Percentiles rank a stretch among this genome's conserved stretches.
Evolutionary conservation across 1,139 yeast genomes (phyloP).

Genomic region (Suhomyces yuchorum): DNA sequence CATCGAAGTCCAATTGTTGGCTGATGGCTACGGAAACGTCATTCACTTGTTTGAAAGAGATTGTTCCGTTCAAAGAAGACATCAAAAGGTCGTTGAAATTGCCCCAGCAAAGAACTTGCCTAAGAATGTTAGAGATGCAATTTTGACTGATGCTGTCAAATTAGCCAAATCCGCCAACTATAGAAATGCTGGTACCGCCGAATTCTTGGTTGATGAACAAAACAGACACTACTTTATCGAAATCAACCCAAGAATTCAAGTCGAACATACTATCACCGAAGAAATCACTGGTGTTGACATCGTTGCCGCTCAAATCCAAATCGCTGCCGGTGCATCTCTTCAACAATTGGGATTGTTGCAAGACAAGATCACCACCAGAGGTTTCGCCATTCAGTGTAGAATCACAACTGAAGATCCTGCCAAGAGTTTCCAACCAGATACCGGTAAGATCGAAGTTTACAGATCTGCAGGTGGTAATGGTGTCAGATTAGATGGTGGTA

Average conservation of each 20-base stretch:
- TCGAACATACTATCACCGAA: conserved; percentile 98
- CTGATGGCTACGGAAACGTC: conserved; percentile 92
- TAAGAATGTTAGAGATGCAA: conserved; percentile 79
- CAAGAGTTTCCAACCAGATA: conserved; percentile 96
- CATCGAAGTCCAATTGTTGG: conserved; percentile 94
- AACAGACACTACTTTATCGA: conserved; percentile 97
- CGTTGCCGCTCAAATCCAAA: conserved; percentile 98
- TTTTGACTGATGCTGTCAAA: conserved; percentile 90
- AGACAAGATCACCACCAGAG: conserved; percentile 93
- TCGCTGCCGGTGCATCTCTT: conserved; percentile 97
- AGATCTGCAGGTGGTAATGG: conserved; percentile 99
- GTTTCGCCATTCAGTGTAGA: conserved; percentile 98
- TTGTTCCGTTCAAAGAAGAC: conserved; percentile 98
- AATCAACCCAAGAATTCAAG: conserved; percentile 98
- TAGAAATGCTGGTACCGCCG: conserved; percentile 98
- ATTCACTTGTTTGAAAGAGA: conserved; percentile 97
- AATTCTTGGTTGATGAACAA: conserved; percentile 89
- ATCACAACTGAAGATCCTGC: conserved; percentile 98
- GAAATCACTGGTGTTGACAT: conserved; percentile 98
- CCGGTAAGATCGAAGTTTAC: conserved; percentile 97
- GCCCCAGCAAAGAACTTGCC: conserved; percentile 98
- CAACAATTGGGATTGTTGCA: conserved; percentile 90
- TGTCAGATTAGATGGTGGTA: conserved; percentile 98
- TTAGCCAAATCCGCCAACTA: conserved; percentile 87
- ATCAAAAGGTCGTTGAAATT: conserved; percentile 97